Base-by-base conservation (phyloP, 139 green algal species). In the Penium margaritaceum region DNA sequence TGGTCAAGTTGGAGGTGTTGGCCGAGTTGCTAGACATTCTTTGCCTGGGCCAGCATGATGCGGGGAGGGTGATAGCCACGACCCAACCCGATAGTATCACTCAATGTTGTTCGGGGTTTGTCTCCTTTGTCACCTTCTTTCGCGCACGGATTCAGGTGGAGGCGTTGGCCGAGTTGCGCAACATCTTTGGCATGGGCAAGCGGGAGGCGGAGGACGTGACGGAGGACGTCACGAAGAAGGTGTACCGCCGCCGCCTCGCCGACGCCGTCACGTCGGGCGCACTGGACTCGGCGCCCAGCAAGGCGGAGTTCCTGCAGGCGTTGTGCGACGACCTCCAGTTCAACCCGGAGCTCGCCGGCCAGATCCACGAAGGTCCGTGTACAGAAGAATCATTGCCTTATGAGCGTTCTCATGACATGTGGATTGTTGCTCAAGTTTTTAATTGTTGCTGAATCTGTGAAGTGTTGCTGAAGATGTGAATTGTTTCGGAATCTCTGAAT, bases 241-340 rank as follows among this genome's bases (percentile, higher is more conserved):
- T 89, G 21, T 95, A 95, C 85, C 79, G 80, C 61, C n/a, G 75
- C 24, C 14, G 43, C 21, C 60, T 87, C 12, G 64, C 77, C 9
- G 46, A 74, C 15, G 73, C 69, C n/a, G 73, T 84, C 24, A 60
- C 71, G 27, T 35, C 19, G 70, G 78, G 81, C 60, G 80, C 68
- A 4, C 75, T 90, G 37, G 85, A 90, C 29, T 57, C 55, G 15
- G 80, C 84, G 7, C 68, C 75, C 34, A 51, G 41, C 41, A 84
- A 84, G 19, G 86, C 84, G 68, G 30, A 61, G 68, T 84, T 94
- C 63, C 86, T 97, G 53, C 80, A 88, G 29, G 55, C 85, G 21
- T 84, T 97, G 63, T 93, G 90, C 74, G 84, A 95, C 32, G 67
- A 70, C 17, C 80, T 92, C 32, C 70, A 82, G 27, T 91, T 92